A percentile compares a stretch with the other conserved stretches of the same genome.
Conservation (phyloP, 495 filamentous ascomycete genomes). For the Aspergillus biplanus region DNA sequence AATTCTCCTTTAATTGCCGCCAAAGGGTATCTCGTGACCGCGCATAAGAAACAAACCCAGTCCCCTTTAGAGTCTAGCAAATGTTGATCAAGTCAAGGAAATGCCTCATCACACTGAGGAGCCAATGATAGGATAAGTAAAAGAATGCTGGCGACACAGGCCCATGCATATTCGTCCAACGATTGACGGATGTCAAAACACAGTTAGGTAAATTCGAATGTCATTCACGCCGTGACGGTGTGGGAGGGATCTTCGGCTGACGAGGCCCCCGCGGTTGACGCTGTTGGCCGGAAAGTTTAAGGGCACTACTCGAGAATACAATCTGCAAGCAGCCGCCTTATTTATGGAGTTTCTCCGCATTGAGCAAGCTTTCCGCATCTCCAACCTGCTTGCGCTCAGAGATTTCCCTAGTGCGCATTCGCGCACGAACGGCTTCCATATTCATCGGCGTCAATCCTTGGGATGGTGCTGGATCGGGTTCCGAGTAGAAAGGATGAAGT, state of each 20-base stretch:
- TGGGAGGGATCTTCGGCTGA: constrained; percentile 7
- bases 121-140: background rate
- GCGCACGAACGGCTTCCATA: constrained; percentile 56
- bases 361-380: constrained; percentile 68
- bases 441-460: constrained; percentile 87
- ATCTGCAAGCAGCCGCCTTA: constrained; percentile 21
- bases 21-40: constrained; percentile 2
- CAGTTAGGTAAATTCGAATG: background rate
- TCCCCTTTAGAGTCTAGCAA: constrained; percentile 2
- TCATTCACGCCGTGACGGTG: background rate
- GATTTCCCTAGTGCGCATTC: constrained; percentile 67
- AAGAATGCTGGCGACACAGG: background rate
- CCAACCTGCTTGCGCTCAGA: constrained; percentile 86
- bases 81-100: background rate
- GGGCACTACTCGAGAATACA: background rate
- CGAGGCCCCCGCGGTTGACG: background rate
- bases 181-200: too few species aligned
- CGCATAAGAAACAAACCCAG: background rate
- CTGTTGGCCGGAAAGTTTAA: background rate
- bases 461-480: constrained; percentile 48
- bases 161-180: too few species aligned
- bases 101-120: background rate
- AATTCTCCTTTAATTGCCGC: background rate
- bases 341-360: constrained; percentile 33
- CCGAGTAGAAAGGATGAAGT: constrained; percentile 48